These are phyloP conservation scores for Annulohypoxylon moriforme DNA, from an alignment of 495 filamentous ascomycete species.

Conservation along the genomic window DNA sequence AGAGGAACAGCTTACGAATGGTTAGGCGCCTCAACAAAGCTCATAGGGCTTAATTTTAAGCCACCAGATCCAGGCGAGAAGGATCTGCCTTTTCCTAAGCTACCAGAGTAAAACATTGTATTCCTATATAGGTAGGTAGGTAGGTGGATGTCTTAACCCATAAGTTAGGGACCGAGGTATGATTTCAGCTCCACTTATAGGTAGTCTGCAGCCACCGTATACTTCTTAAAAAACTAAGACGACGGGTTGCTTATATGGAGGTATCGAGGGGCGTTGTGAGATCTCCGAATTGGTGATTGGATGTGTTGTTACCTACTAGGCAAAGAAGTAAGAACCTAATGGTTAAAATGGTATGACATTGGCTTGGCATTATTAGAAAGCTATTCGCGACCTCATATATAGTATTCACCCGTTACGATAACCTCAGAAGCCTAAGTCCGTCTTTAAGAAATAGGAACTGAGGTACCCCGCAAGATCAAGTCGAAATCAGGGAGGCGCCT, in stretches of 20 bases:
- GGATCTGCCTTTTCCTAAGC: no score
- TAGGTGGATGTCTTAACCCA: not conserved
- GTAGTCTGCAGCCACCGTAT: not conserved
- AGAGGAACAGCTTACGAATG: not conserved
- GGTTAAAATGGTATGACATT: no score
- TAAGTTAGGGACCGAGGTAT: not conserved
- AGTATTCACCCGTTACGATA: not conserved
- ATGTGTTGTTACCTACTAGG: not conserved
- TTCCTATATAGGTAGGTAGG: not conserved
- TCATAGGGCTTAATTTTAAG: not conserved
- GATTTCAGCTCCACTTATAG: not conserved
- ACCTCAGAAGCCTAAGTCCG: not conserved
- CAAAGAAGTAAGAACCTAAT: no score
- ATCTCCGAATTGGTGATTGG: not conserved
- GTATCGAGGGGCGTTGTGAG: not conserved
- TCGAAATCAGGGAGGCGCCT: conserved; percentile 10
- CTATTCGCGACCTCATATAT: no score
- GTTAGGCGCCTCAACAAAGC: not conserved
- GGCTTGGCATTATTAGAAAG: no score
- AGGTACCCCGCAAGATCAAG: not conserved
- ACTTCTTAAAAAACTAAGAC: not conserved
- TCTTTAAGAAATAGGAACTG: not conserved
- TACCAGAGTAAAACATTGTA: not conserved
- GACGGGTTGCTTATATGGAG: not conserved
- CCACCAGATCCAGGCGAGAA: no score